Conservation (phyloP, 768 basidiomycete species). For the Amanita fuliginea region DNA sequence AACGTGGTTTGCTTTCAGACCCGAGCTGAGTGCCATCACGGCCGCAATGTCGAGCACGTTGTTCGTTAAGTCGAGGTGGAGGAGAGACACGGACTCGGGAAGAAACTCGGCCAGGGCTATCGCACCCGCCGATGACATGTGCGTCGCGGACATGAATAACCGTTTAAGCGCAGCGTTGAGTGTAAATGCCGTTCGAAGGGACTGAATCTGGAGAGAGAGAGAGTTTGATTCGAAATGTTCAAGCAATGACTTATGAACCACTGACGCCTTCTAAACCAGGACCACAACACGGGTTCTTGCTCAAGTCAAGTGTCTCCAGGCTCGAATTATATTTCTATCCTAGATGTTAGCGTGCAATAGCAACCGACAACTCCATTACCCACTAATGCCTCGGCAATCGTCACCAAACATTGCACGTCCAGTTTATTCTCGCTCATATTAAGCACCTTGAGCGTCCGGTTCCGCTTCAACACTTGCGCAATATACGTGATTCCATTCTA, state of each 20-base stretch:
- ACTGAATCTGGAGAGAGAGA: constrained; percentile 48
- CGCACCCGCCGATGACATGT: constrained; percentile 72
- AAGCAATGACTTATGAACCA: constrained; percentile 3
- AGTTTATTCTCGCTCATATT: constrained; percentile 94
- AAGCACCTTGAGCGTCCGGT: constrained; percentile 87
- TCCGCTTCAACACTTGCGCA: constrained; percentile 92
- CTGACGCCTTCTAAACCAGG: constrained; percentile 84
- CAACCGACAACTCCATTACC: constrained; percentile 13
- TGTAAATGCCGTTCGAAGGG: constrained; percentile 86
- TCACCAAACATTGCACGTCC: constrained; percentile 67
- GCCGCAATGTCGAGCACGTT: constrained; percentile 83
- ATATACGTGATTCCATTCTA: constrained; percentile 77
- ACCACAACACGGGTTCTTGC: constrained; percentile 88
- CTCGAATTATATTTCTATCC: constrained; percentile 81
- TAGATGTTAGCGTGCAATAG: background rate
- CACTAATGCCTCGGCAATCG: constrained; percentile 84
- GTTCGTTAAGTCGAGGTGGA: constrained; percentile 85
- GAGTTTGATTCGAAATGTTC: background rate
- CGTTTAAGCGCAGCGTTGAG: constrained; percentile 87
- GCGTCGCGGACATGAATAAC: constrained; percentile 80
- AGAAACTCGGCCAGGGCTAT: constrained; percentile 96
- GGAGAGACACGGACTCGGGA: constrained; percentile 75
- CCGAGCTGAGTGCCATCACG: constrained; percentile 83
- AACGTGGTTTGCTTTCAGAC: constrained; percentile 72
- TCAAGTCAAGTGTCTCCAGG: constrained; percentile 89